These are phyloP conservation scores for Lactifluus piperatus DNA, from an alignment of 768 basidiomycete genomes.

Conservation along the genomic window DNA sequence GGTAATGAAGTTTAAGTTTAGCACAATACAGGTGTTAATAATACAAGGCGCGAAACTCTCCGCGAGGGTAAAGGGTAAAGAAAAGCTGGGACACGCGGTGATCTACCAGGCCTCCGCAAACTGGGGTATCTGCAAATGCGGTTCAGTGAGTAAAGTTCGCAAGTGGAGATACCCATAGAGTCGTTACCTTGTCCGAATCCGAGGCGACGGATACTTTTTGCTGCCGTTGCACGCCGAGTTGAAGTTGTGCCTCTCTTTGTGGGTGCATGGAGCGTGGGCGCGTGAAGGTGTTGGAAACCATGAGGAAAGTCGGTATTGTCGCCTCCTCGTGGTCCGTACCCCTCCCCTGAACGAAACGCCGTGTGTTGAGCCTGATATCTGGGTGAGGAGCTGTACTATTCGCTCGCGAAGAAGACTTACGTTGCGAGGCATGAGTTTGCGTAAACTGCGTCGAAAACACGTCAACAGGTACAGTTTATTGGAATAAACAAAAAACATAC, in stretches of 20 bases:
- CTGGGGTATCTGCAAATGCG: slow-evolving; percentile 2
- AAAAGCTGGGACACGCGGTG: not conserved
- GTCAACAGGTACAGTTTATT: not conserved
- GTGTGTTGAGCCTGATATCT: slow-evolving; percentile 12
- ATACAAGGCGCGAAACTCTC: slow-evolving; percentile 9
- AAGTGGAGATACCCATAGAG: not conserved
- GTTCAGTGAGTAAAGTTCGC: not conserved
- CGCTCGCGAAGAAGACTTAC: not conserved
- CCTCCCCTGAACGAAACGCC: slow-evolving; percentile 17
- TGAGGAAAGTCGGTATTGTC: slow-evolving; percentile 19
- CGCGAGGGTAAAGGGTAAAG: not conserved
- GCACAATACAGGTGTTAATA: slow-evolving; percentile 9
- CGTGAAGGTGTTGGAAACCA: slow-evolving; percentile 17
- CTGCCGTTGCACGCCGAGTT: not conserved
- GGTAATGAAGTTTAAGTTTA: not conserved
- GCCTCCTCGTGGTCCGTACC: slow-evolving; percentile 18
- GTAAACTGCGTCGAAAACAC: slow-evolving; percentile 9
- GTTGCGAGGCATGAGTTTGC: slow-evolving; percentile 20
- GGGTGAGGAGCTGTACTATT: not conserved
- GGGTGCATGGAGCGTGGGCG: not conserved
- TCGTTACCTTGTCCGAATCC: slow-evolving; percentile 10
- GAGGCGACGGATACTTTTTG: slow-evolving; percentile 12
- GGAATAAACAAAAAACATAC: slow-evolving; percentile 1
- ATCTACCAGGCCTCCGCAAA: slow-evolving; percentile 11
- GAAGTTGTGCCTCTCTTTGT: not conserved